These are phyloP conservation scores for Phylloporus arenicola DNA, from an alignment of 768 basidiomycete species.

Conservation along the genomic window DNA sequence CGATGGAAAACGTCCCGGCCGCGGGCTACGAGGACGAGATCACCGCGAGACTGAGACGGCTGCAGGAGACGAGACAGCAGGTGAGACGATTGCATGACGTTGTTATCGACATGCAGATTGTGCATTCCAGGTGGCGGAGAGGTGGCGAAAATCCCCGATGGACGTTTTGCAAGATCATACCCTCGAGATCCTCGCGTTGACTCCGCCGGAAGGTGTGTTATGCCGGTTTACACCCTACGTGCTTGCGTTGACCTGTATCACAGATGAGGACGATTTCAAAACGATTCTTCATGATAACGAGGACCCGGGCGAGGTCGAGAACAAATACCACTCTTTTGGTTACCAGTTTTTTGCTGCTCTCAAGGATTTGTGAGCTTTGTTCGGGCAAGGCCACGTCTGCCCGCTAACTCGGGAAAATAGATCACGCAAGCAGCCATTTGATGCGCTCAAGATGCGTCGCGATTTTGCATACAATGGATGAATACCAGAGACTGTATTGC, in stretches of 20 bases:
- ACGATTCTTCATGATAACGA: constrained; percentile 17
- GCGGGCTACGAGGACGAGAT: constrained; percentile 10
- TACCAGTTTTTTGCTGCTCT: constrained; percentile 15
- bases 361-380: constrained; percentile 13
- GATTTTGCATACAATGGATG: constrained; percentile 31
- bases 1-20: not conserved
- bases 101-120: not conserved
- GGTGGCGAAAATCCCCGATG: not conserved
- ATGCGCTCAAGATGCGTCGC: constrained; percentile 24
- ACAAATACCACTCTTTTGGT: constrained; percentile 22
- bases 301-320: constrained; percentile 2
- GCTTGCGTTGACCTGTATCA: not conserved
- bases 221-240: too few species aligned
- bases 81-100: constrained; percentile 8
- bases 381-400: not conserved
- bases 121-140: constrained; percentile 14
- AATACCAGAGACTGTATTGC: constrained; percentile 6
- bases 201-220: constrained; percentile 15
- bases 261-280: constrained; percentile 14
- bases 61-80: constrained; percentile 17
- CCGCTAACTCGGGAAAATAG: constrained; percentile 1
- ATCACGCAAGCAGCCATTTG: constrained; percentile 12
- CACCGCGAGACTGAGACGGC: constrained; percentile 6
- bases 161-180: constrained; percentile 22
- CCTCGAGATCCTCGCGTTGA: constrained; percentile 20